Evolutionary conservation across 2,329 filamentous ascomycete species (phyloP), one percentile per base, ranked within the genome.

Genomic region (Meredithiella fracta): DNA sequence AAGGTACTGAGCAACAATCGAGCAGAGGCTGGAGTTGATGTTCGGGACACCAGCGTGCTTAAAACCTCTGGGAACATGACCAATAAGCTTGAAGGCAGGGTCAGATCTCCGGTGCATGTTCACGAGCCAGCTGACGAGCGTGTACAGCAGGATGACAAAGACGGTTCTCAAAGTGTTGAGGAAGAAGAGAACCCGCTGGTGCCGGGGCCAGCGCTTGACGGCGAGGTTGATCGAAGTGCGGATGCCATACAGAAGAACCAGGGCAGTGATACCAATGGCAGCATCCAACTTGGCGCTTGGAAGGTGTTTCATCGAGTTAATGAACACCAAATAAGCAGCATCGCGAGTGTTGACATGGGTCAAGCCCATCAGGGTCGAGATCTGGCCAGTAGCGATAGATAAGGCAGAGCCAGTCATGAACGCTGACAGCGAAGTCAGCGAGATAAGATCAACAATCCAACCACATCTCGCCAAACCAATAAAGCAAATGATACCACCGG

Each of bases 351-450:
- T 79, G 67, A 92, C 81, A 22, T 78, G 77, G 1, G 74, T 75
- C 64, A 95, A 82, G 5, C 92, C 92, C 71, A 98, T 78, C 67
- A 97, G 71, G 1, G 77, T 76, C 1, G 86, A 84, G 3, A 96
- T 75, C 67, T 98, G 92, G 34, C 92, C 90, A 23, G 80, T 77
- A 15, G 79, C 82, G 65, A 98, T 97, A 63, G 79, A 94, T 67
- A 98, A 77, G 55, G 91, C 89, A 3, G 91, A 95, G 1, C 91
- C 91, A 0, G 92, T 97, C 86, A 97, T 96, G 72, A 95, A 97
- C 2, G 92, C 89, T 0, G 86, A 90, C 55, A 97, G 86, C 0
- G 90, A 86, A 1, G 88, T 83, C 56, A 96, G 79, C 1, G 92
- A 86, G 63, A 97, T 96, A 64, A 96, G 78, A 62, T 97, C 89